Base-by-base conservation (phyloP, 352 stramenopile species). In the Phytopythium mirpurense region DNA sequence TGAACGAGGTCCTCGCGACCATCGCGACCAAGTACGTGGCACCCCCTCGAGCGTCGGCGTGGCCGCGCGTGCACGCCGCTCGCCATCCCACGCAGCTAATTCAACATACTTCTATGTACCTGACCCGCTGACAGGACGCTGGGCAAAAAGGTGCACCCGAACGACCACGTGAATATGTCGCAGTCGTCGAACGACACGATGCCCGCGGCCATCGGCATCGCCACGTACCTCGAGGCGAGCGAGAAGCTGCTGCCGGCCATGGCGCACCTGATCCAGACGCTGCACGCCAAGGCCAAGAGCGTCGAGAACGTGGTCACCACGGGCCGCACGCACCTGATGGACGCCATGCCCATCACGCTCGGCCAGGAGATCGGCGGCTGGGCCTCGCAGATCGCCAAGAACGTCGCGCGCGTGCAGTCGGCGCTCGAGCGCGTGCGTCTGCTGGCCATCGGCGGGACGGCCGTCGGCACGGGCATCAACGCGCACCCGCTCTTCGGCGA, bases 1-100 rank as follows among this genome's bases (percentile, higher is more conserved):
- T 96, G 21, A 98, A 98, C 74, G 93, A 98, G 73, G 95, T 98
- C 3, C 73, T 98, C 36, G 79, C 90, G 16, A 98, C 97, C 60
- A 71, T 95, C 31, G 92, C 93, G 10, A 63, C 46, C 16, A 59
- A 54, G 44, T 61, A 27, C n/a, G 59, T 69, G 80, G 91, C 65
- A n/a, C n/a, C n/a, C n/a, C n/a, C n/a, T n/a, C n/a, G n/a, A n/a
- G n/a, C n/a, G n/a, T n/a, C n/a, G n/a, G n/a, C n/a, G n/a, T n/a
- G n/a, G n/a, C n/a, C n/a, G n/a, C n/a, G n/a, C n/a, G n/a, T n/a
- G n/a, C n/a, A n/a, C n/a, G n/a, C n/a, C n/a, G n/a, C n/a, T n/a
- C n/a, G n/a, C n/a, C n/a, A n/a, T n/a, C n/a, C n/a, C n/a, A n/a
- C n/a, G n/a, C n/a, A n/a, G n/a, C n/a, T n/a, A n/a, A n/a, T n/a